These are phyloP conservation scores for Arachnomyces sp. DNA, from an alignment of 2,329 filamentous ascomycete genomes.

Conservation along the genomic window DNA sequence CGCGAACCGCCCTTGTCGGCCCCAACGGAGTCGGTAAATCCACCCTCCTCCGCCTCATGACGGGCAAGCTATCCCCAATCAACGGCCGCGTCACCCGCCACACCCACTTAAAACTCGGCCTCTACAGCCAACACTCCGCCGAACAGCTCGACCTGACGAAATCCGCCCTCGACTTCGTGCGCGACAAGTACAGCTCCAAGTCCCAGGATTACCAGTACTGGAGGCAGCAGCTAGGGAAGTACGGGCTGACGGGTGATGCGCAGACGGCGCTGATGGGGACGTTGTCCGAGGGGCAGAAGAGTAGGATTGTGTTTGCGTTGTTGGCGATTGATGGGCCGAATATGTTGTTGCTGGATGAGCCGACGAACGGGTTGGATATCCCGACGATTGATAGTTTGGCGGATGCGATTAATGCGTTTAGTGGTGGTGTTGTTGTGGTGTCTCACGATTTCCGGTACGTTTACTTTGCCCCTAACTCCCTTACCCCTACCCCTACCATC, in stretches of 20 bases:
- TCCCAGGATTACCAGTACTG: constrained; percentile 99
- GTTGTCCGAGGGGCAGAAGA: constrained; percentile 94
- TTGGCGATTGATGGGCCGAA: constrained; percentile 92
- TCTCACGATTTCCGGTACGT: constrained; percentile 96
- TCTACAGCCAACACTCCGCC: constrained; percentile 97
- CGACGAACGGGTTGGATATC: constrained; percentile 98
- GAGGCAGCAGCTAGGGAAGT: constrained; percentile 92
- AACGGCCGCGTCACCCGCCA: constrained; percentile 75
- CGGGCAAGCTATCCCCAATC: constrained; percentile 82
- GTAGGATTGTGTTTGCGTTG: constrained; percentile 93
- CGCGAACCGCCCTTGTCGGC: constrained; percentile 88
- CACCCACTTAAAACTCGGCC: constrained; percentile 95
- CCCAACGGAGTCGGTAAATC: constrained; percentile 99
- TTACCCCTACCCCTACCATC: background rate
- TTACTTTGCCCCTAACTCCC: background rate
- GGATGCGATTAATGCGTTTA: constrained; percentile 94
- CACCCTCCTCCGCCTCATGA: constrained; percentile 91
- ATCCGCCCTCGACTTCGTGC: constrained; percentile 92
- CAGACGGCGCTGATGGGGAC: constrained; percentile 98
- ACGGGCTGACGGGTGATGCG: constrained; percentile 84
- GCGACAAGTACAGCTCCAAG: constrained; percentile 83
- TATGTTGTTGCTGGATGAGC: constrained; percentile 96
- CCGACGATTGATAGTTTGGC: constrained; percentile 96
- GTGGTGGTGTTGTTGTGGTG: constrained; percentile 93
- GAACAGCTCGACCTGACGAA: constrained; percentile 98